Evolutionary conservation across 768 basidiomycete genomes (phyloP).

Genomic region (Gymnopilus dilepis): DNA sequence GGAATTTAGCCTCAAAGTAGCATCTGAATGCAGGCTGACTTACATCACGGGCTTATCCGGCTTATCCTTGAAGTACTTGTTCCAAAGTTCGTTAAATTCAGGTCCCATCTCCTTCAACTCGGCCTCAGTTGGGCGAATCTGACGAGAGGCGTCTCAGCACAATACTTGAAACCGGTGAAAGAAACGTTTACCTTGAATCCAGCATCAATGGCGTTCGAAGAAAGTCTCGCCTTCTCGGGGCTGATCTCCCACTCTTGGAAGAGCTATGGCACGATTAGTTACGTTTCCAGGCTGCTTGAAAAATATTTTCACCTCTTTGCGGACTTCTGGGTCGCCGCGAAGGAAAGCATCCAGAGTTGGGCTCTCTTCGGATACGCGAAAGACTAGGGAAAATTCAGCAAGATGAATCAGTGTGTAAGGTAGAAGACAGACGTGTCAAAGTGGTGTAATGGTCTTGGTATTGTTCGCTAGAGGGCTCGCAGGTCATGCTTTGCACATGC

Average conservation of each 20-base stretch:
- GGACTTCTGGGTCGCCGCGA: slow-evolving; percentile 64
- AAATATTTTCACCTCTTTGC: slow-evolving; percentile 48
- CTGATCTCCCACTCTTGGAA: slow-evolving; percentile 70
- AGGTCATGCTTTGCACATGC: neutral
- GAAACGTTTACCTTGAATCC: slow-evolving; percentile 76
- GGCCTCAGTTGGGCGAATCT: slow-evolving; percentile 72
- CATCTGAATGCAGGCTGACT: slow-evolving; percentile 15
- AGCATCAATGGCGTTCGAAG: slow-evolving; percentile 76
- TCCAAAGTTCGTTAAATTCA: slow-evolving; percentile 71
- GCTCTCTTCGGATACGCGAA: slow-evolving; percentile 69
- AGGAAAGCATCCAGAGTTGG: slow-evolving; percentile 72
- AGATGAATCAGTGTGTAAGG: neutral
- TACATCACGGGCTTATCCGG: slow-evolving; percentile 81
- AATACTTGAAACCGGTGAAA: neutral
- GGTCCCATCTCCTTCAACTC: slow-evolving; percentile 82
- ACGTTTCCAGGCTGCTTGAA: neutral
- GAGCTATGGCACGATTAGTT: slow-evolving; percentile 35
- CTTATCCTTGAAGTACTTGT: slow-evolving; percentile 79
- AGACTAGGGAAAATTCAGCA: slow-evolving; percentile 48
- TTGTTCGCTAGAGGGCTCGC: slow-evolving; percentile 50
- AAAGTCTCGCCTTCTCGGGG: slow-evolving; percentile 69
- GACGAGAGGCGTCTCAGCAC: slow-evolving; percentile 2
- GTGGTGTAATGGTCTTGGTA: slow-evolving; percentile 82
- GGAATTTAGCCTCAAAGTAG: neutral
- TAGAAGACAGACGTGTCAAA: slow-evolving; percentile 47